Base-by-base conservation (phyloP, 2,329 filamentous ascomycete genomes). In the Thyridium curvatum region DNA sequence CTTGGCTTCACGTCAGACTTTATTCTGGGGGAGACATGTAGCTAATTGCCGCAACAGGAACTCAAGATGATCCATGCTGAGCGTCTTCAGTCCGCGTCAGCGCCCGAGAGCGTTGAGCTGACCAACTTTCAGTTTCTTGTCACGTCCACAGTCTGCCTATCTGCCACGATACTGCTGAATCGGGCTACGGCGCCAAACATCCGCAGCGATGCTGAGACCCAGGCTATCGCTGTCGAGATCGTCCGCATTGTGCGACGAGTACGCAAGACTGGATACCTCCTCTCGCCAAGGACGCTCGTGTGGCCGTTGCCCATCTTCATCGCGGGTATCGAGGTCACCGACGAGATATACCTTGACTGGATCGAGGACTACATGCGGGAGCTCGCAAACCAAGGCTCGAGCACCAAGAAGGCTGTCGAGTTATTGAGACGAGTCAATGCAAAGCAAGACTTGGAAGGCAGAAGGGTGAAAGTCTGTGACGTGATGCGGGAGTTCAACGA, bases 301-400 rank as follows among this genome's bases (percentile, higher is more conserved):
- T 50, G 48, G 49, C 46, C 48, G 13, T 37, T 52, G 35, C 45
- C 49, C 7, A 32, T 52, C 8, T 49, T 51, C 28, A 41, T 49
- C 9, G 48, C 49, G 4, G 45, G 49, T 29, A 48, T 52, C n/a
- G 48, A 52, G 37, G 35, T 46, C n/a, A 39, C 41, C n/a, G 49
- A 52, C 35, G 45, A 44, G 32, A 40, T 52, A 18, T 42, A 48
- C 32, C 43, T 48, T 8, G 49, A 52, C 39, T 50, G 48, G 48
- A 30, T 26, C 21, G 21, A 26, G 10, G 21, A 26, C 6, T 26
- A 26, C 21, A 26, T 26, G 21, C 21, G 10, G 10, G 21, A 26
- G 21, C 21, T 26, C 21, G 21, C 21, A 26, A 26, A 26, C 21
- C 21, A 26, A 26, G 21, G 21, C 21, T 26, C 21, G 6, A 26